phyloP scores from a whole-genome alignment of 176 grass and related monocot genomes.

The Themeda triandra region DNA sequence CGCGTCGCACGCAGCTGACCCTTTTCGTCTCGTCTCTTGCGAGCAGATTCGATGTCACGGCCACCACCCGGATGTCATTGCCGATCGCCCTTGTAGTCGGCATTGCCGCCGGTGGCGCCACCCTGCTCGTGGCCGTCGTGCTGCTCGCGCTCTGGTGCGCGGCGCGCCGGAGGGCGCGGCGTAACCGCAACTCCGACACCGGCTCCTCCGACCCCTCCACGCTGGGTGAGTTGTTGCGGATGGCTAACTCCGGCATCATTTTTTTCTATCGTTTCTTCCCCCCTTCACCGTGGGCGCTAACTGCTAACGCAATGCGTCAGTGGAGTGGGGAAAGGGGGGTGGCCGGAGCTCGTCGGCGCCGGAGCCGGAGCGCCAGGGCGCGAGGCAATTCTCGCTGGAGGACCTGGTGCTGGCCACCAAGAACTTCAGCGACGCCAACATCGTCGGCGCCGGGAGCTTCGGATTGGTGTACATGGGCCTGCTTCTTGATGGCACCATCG shows the following conservation, averaged over 20 bases:
- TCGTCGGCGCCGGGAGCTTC: slow-evolving; percentile 78
- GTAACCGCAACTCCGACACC: slow-evolving; percentile 78
- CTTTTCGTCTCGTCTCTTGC: neutral
- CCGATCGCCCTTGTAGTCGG: slow-evolving; percentile 67
- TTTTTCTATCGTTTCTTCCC: neutral
- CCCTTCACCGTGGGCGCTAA: neutral
- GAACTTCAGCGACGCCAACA: slow-evolving; percentile 67
- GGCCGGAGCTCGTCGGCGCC: slow-evolving; percentile 44
- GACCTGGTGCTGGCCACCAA: slow-evolving; percentile 85
- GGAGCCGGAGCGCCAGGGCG: slow-evolving; percentile 28
- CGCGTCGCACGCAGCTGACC: neutral
- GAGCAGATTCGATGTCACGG: slow-evolving; percentile 88
- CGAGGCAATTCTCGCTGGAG: slow-evolving; percentile 65
- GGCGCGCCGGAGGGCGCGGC: slow-evolving; percentile 29
- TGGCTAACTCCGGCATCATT: neutral
- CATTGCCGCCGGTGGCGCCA: slow-evolving; percentile 56
- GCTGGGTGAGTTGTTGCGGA: slow-evolving; percentile 42
- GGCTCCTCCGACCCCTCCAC: slow-evolving; percentile 90
- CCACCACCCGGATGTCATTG: slow-evolving; percentile 70
- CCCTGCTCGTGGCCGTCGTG: slow-evolving; percentile 36
- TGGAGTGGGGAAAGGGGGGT: slow-evolving; percentile 76
- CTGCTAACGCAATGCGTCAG: slow-evolving; percentile 24
- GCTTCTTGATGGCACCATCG: slow-evolving; percentile 82
- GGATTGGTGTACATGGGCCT: slow-evolving; percentile 92
- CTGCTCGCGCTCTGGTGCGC: slow-evolving; percentile 49